Base-by-base conservation (phyloP, 768 basidiomycete genomes). In the Trametes cubensis region DNA sequence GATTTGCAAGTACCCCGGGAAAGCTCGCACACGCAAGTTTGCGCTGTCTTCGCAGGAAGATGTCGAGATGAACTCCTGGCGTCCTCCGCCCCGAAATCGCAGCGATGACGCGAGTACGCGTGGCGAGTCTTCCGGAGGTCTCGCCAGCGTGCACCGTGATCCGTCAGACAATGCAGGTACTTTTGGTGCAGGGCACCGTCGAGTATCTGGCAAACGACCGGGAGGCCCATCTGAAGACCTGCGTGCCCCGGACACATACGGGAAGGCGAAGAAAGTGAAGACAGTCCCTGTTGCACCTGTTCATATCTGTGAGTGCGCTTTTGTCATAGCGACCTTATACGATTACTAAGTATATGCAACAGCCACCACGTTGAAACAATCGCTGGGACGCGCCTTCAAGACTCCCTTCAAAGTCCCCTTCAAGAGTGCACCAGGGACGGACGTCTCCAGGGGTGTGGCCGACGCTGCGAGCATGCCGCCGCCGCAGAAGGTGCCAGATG, bases 1-100 rank as follows among this genome's bases (percentile, higher is more conserved):
- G 92, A 81, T 92, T 3, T 94, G 92, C 76, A 91, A 89, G 73
- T 85, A 85, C 64, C 88, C 90, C 0, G 86, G 86, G 23, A 92
- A 87, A 75, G 82, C 84, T 0, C 78, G 72, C 54, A 75, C 71
- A 3, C 80, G 80, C 26, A 80, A 82, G 58, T 69, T 65, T 25
- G 81, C 79, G n/a, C 77, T 92, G 4, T 82, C 85, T 0, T 71
- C 75, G 2, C 71, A 75, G 30, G 78, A 76, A 2, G 64, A 71
- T 44, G 71, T 79, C 3, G 67, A 66, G 4, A 59, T 70, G 0
- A 70, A 69, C 8, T 11, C 57, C 8, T 63, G 62, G 58, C 25
- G 45, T 3, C 57, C 46, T 38, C 53, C 10, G 39, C 66, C 25
- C 10, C 46, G 26, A 11, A 40, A 50, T 18, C 59, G 13, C 25